phyloP scores from a whole-genome alignment of 805 yeast species.

The Candida maltosa region DNA sequence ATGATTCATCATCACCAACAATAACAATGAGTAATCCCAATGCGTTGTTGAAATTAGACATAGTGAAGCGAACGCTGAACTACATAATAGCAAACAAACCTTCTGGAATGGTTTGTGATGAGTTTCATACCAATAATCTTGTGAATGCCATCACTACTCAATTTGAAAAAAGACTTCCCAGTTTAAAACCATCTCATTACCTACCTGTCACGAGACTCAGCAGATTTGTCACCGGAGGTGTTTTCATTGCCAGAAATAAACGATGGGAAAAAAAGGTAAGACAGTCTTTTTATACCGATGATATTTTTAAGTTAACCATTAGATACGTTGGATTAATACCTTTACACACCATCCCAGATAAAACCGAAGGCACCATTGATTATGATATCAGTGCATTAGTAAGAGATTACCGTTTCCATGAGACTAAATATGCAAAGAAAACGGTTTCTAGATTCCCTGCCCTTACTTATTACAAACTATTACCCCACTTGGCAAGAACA shows the following conservation, averaged over 20 bases:
- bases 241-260: conserved; percentile 16
- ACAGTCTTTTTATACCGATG: conserved; percentile 8
- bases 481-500: conserved; percentile 9
- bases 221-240: conserved; percentile 21
- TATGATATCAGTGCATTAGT: conserved; percentile 11
- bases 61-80: conserved; percentile 14
- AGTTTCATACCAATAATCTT: conserved; percentile 4
- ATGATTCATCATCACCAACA: too few relatives aligned
- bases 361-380: conserved; percentile 12
- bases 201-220: conserved; percentile 19
- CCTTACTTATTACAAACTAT: conserved; percentile 14
- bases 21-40: too few relatives aligned
- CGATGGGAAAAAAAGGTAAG: conserved; percentile 12
- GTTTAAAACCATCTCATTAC: conserved; percentile 6
- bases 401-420: conserved; percentile 5
- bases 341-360: conserved; percentile 4
- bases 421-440: background rate
- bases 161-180: background rate
- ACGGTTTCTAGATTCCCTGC: conserved; percentile 11
- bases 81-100: conserved; percentile 20
- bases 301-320: conserved; percentile 7
- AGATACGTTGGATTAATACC: conserved; percentile 18
- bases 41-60: conserved; percentile 11
- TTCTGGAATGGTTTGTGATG: conserved; percentile 17
- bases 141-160: conserved; percentile 1